A percentile compares a stretch with the other conserved stretches of the same genome.
Conservation (phyloP, 2,329 filamentous ascomycete genomes). For the Epichloe aotearoae region DNA sequence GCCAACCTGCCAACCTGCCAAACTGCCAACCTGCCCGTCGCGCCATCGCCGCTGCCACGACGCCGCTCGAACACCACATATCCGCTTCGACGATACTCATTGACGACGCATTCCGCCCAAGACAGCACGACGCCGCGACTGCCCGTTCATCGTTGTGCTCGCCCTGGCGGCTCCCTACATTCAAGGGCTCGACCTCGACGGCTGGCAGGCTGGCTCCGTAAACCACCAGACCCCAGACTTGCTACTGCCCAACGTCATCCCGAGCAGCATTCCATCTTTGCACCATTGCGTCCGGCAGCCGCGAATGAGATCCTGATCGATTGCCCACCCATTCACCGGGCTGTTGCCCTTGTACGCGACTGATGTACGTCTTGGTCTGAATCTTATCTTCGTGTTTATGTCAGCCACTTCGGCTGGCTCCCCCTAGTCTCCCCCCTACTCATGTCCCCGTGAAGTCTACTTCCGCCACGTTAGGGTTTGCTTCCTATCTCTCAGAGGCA, state of each 20-base stretch:
- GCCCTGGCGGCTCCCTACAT: neutral
- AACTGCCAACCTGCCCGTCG: neutral
- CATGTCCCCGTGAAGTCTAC: constrained; percentile 1
- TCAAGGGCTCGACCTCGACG: neutral
- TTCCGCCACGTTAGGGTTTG: neutral
- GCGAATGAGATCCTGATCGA: constrained; percentile 3
- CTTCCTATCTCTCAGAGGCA: neutral
- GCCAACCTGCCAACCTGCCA: no score
- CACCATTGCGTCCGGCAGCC: neutral
- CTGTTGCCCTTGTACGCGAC: constrained; percentile 1
- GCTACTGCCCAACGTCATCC: neutral
- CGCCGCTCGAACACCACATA: neutral
- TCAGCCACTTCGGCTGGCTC: neutral
- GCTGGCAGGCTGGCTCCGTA: neutral
- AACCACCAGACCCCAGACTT: neutral
- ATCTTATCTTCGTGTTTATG: neutral
- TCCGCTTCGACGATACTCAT: neutral
- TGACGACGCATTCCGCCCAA: neutral
- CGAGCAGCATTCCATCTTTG: neutral
- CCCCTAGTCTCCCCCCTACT: neutral
- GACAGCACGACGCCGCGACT: neutral
- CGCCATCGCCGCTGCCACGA: neutral
- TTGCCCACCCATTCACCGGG: constrained; percentile 1
- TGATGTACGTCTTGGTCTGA: constrained; percentile 2
- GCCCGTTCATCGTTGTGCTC: neutral